Conservation (phyloP, 2,329 filamentous ascomycete genomes). For the Fusarium sp. region DNA sequence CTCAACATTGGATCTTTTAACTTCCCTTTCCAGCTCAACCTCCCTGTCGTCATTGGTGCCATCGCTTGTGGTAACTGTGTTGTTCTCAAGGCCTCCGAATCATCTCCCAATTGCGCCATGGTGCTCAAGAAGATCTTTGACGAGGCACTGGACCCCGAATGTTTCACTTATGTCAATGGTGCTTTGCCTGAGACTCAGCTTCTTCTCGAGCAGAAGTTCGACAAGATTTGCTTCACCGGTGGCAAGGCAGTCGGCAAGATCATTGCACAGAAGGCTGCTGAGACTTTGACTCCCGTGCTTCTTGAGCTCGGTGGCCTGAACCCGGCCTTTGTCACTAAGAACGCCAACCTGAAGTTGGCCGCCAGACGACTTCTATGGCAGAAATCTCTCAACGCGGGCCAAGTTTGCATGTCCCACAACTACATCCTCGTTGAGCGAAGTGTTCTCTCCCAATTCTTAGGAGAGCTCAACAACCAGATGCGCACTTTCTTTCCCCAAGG, state of each 20-base stretch:
- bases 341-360: slow-evolving; percentile 82
- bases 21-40: slow-evolving; percentile 85
- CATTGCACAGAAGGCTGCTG: slow-evolving; percentile 88
- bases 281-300: slow-evolving; percentile 86
- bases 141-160: slow-evolving; percentile 79
- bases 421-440: slow-evolving; percentile 87
- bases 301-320: slow-evolving; percentile 94
- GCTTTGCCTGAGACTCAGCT: slow-evolving; percentile 82
- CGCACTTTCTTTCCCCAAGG: slow-evolving; percentile 88
- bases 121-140: slow-evolving; percentile 84
- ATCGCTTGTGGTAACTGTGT: slow-evolving; percentile 93
- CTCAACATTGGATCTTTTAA: slow-evolving; percentile 95
- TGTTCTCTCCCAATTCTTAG: slow-evolving; percentile 77
- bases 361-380: slow-evolving; percentile 89
- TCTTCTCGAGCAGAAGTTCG: slow-evolving; percentile 90
- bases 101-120: slow-evolving; percentile 79
- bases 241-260: slow-evolving; percentile 83
- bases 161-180: slow-evolving; percentile 85
- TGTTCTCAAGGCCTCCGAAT: slow-evolving; percentile 91
- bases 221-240: slow-evolving; percentile 98
- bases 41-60: slow-evolving; percentile 86
- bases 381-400: slow-evolving; percentile 87
- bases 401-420: slow-evolving; percentile 94
- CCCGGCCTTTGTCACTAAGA: slow-evolving; percentile 89
- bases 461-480: slow-evolving; percentile 77